These are phyloP conservation scores for Pyrrhoderma noxium DNA, from an alignment of 1,284 basidiomycete species.

Conservation along the genomic window DNA sequence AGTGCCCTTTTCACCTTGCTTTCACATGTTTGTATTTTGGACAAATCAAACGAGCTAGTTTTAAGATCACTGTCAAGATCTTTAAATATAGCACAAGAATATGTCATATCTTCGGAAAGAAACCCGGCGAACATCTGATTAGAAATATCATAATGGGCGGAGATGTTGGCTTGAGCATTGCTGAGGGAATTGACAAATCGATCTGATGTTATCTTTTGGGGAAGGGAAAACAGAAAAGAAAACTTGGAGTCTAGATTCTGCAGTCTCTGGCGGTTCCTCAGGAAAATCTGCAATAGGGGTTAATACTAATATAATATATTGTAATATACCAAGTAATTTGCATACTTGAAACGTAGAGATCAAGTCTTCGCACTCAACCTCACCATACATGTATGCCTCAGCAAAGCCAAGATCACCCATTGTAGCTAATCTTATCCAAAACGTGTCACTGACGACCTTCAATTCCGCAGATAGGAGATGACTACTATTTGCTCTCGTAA, in stretches of 20 bases:
- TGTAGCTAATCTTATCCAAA: constrained; percentile 59
- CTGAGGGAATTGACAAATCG: constrained; percentile 45
- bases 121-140: constrained; percentile 59
- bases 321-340: neutral
- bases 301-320: neutral
- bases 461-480: constrained; percentile 35
- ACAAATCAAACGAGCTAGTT: neutral
- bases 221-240: constrained; percentile 48
- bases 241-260: constrained; percentile 39
- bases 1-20: constrained; percentile 1
- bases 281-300: constrained; percentile 45
- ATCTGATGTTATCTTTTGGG: constrained; percentile 52
- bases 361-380: constrained; percentile 60
- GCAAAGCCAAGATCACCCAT: constrained; percentile 67
- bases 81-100: constrained; percentile 69
- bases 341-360: constrained; percentile 53
- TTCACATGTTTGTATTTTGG: neutral
- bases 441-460: constrained; percentile 51
- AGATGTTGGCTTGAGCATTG: constrained; percentile 64
- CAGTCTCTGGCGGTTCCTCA: constrained; percentile 50
- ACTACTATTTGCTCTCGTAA: constrained; percentile 13
- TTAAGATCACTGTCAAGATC: constrained; percentile 56
- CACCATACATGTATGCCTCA: constrained; percentile 71
- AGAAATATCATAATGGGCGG: constrained; percentile 69
- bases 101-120: constrained; percentile 74